A percentile compares a stretch with the other conserved stretches of the same genome.
Evolutionary conservation across 495 filamentous ascomycete genomes (phyloP).

Genomic region (Lepidopterella palustris): DNA sequence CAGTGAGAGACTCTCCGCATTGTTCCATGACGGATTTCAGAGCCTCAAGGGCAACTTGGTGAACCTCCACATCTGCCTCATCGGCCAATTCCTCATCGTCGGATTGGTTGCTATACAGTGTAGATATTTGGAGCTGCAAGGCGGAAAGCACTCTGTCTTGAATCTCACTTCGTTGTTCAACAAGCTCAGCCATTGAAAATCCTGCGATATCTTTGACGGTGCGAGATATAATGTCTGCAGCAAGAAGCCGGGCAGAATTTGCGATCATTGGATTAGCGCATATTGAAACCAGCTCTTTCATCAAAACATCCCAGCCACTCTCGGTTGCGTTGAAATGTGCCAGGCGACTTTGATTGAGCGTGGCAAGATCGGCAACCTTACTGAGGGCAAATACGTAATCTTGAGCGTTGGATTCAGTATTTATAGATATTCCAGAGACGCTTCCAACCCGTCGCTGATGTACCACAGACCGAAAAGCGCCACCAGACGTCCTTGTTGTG

Average conservation of each 20-base stretch:
- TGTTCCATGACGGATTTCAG: slow-evolving; percentile 79
- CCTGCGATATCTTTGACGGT: slow-evolving; percentile 57
- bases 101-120: slow-evolving; percentile 45
- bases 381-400: slow-evolving; percentile 74
- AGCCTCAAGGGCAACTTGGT: slow-evolving; percentile 72
- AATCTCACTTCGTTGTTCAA: slow-evolving; percentile 41
- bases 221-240: slow-evolving; percentile 67
- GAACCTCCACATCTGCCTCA: slow-evolving; percentile 68
- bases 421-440: slow-evolving; percentile 44
- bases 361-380: slow-evolving; percentile 70
- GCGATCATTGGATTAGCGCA: slow-evolving; percentile 49
- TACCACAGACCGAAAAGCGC: slow-evolving; percentile 14
- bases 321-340: slow-evolving; percentile 54
- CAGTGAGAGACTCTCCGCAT: slow-evolving; percentile 72
- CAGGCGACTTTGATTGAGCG: slow-evolving; percentile 71
- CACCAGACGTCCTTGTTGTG: slow-evolving; percentile 3
- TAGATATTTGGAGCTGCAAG: slow-evolving; percentile 50
- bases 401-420: slow-evolving; percentile 41
- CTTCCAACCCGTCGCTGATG: slow-evolving; percentile 45
- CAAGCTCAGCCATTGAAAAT: slow-evolving; percentile 30
- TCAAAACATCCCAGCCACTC: slow-evolving; percentile 72
- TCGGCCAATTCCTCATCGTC: slow-evolving; percentile 47
- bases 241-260: slow-evolving; percentile 60
- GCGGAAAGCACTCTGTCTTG: slow-evolving; percentile 67
- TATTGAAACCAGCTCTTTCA: slow-evolving; percentile 57